These are phyloP conservation scores for Suhomyces atakaporum DNA, from an alignment of 1,139 yeast species.

Conservation along the genomic window DNA sequence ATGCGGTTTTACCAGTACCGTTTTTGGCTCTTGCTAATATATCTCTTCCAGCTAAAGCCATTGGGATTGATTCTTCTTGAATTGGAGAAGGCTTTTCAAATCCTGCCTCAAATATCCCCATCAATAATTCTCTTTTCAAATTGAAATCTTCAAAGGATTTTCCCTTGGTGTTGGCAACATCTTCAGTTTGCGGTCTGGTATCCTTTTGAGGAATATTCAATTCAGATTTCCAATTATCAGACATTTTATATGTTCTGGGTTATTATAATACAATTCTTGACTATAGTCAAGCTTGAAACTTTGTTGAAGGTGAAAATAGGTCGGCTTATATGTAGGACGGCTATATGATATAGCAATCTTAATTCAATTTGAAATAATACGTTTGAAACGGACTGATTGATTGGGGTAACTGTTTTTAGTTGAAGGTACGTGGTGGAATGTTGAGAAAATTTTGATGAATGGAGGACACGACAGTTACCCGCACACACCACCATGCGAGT, in stretches of 20 bases:
- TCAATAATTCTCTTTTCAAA: constrained; percentile 86
- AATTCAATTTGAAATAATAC: no score
- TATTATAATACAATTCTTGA: constrained; percentile 8
- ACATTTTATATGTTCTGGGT: constrained; percentile 20
- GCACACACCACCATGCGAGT: not conserved
- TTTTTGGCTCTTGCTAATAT: constrained; percentile 97
- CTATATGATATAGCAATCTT: not conserved
- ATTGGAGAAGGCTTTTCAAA: constrained; percentile 98
- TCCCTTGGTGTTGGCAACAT: constrained; percentile 90
- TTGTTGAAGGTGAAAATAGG: not conserved
- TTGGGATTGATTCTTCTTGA: constrained; percentile 96
- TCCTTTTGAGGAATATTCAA: constrained; percentile 82
- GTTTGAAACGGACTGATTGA: not conserved
- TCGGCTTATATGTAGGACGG: not conserved
- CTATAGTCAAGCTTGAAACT: constrained; percentile 2
- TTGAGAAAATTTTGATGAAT: constrained; percentile 7
- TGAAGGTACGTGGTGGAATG: constrained; percentile 1
- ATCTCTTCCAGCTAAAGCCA: constrained; percentile 94
- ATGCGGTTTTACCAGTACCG: constrained; percentile 98
- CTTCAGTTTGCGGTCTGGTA: constrained; percentile 93
- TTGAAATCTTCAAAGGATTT: constrained; percentile 89
- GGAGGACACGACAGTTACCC: constrained; percentile 4
- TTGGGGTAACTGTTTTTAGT: not conserved
- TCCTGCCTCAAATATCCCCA: constrained; percentile 99
- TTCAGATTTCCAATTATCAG: constrained; percentile 66